These are phyloP conservation scores for Stropharia rugosoannulata DNA, from an alignment of 768 basidiomycete genomes.

Conservation along the genomic window DNA sequence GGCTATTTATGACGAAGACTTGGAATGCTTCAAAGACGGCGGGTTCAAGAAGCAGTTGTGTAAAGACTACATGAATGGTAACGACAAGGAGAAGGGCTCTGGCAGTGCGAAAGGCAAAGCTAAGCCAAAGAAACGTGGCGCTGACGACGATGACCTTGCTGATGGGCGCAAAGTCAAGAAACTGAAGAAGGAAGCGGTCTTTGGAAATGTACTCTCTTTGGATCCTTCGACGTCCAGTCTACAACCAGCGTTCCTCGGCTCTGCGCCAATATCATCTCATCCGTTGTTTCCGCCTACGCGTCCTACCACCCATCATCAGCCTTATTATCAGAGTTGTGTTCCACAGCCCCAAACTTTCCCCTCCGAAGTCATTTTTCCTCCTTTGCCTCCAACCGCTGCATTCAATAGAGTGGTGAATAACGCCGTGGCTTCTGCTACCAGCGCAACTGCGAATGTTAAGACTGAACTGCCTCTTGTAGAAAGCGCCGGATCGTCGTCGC, in stretches of 20 bases:
- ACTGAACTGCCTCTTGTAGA: constrained; percentile 1
- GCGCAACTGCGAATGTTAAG: constrained; percentile 6
- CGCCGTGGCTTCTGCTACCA: constrained; percentile 25
- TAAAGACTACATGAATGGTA: constrained; percentile 43
- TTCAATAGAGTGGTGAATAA: constrained; percentile 27
- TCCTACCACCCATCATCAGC: constrained; percentile 66
- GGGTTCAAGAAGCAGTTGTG: constrained; percentile 72
- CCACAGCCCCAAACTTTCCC: constrained; percentile 42
- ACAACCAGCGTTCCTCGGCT: constrained; percentile 23
- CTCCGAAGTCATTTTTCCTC: constrained; percentile 73
- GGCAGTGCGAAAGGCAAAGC: constrained; percentile 27
- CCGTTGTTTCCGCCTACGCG: constrained; percentile 52
- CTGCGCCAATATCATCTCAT: constrained; percentile 28
- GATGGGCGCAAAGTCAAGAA: constrained; percentile 47
- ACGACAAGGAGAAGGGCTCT: constrained; percentile 31
- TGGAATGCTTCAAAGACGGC: constrained; percentile 81
- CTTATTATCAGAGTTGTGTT: constrained; percentile 66
- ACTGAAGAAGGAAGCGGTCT: constrained; percentile 37
- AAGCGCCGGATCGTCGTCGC: constrained; percentile 13
- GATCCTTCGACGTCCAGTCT: constrained; percentile 14
- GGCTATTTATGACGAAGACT: constrained; percentile 82
- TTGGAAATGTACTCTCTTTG: constrained; percentile 19
- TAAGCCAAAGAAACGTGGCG: constrained; percentile 34
- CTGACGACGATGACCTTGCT: constrained; percentile 35
- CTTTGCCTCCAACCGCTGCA: constrained; percentile 52